Evolutionary conservation across 345 rosid genomes (phyloP).

Genomic region (Camelina laxa): DNA sequence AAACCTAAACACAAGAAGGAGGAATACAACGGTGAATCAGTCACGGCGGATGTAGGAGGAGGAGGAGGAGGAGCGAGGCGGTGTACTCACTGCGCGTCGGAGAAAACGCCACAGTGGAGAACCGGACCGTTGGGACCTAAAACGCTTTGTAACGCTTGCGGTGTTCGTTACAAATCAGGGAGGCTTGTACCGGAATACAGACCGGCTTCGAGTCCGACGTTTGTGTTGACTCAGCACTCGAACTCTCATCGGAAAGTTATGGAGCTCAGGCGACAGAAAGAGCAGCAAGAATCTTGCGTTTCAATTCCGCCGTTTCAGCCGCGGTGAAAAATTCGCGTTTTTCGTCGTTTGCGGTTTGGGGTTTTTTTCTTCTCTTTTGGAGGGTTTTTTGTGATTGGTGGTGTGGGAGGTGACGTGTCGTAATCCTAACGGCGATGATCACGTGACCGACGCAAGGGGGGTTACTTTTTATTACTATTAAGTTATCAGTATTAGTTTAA

Average conservation of each 20-base stretch:
- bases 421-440: slow-evolving; percentile 33
- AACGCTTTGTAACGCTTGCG: slow-evolving; percentile 81
- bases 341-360: slow-evolving; percentile 7
- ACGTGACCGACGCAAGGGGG: slow-evolving; percentile 30
- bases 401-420: slow-evolving; percentile 32
- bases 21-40: background rate
- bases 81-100: slow-evolving; percentile 80
- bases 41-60: slow-evolving; percentile 45
- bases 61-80: slow-evolving; percentile 55
- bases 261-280: slow-evolving; percentile 82
- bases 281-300: slow-evolving; percentile 42
- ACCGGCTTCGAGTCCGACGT: slow-evolving; percentile 82
- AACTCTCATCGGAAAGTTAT: slow-evolving; percentile 84
- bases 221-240: slow-evolving; percentile 75
- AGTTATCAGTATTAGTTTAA: slow-evolving; percentile 26
- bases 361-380: background rate
- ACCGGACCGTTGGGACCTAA: slow-evolving; percentile 84
- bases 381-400: slow-evolving; percentile 10
- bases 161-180: slow-evolving; percentile 79
- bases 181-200: slow-evolving; percentile 82
- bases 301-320: slow-evolving; percentile 28
- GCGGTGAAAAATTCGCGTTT: slow-evolving; percentile 25
- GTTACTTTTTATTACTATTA: background rate
- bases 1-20: slow-evolving; percentile 43
- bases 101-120: slow-evolving; percentile 90